Conservation (phyloP, 2,329 filamentous ascomycete genomes). For the Verticillium klebahnii region DNA sequence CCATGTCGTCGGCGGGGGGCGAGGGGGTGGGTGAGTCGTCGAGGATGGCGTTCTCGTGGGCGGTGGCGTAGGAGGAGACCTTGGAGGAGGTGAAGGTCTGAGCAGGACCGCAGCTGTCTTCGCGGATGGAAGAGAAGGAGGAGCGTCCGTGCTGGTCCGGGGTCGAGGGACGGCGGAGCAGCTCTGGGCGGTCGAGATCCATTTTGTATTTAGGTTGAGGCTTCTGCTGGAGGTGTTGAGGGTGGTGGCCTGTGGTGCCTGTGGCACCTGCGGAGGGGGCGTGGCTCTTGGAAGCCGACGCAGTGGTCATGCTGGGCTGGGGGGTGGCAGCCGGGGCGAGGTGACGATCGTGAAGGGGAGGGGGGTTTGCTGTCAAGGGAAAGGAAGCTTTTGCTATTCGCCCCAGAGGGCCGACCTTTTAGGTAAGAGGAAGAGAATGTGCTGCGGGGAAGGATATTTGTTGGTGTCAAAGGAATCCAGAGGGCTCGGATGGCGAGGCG, state of each 20-base stretch:
- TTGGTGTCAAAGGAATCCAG: conserved; percentile 16
- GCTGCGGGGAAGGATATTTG: conserved; percentile 35
- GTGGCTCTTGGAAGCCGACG: conserved; percentile 26
- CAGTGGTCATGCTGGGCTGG: conserved; percentile 29
- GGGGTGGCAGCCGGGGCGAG: conserved; percentile 1
- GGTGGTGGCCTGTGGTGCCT: conserved; percentile 3
- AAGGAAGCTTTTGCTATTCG: conserved; percentile 9
- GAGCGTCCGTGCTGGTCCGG: conserved; percentile 39
- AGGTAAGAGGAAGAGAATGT: conserved; percentile 37
- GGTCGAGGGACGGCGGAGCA: conserved; percentile 16
- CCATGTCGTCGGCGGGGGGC: conserved; percentile 27
- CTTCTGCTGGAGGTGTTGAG: conserved; percentile 5
- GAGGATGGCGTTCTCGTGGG: conserved; percentile 44
- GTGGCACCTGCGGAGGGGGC: conserved; percentile 21
- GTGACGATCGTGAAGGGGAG: neutral
- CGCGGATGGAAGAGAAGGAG: conserved; percentile 59
- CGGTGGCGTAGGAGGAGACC: conserved; percentile 51
- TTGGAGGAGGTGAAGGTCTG: conserved; percentile 62
- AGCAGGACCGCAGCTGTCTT: conserved; percentile 53
- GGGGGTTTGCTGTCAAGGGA: conserved; percentile 6
- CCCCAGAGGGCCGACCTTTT: conserved; percentile 26
- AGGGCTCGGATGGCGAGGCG: conserved; percentile 13
- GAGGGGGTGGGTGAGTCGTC: conserved; percentile 36
- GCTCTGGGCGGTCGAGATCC: conserved; percentile 19
- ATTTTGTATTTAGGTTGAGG: conserved; percentile 19